phyloP scores from a whole-genome alignment of 1,284 basidiomycete genomes.

The Cryptococcus jaspeensis region DNA sequence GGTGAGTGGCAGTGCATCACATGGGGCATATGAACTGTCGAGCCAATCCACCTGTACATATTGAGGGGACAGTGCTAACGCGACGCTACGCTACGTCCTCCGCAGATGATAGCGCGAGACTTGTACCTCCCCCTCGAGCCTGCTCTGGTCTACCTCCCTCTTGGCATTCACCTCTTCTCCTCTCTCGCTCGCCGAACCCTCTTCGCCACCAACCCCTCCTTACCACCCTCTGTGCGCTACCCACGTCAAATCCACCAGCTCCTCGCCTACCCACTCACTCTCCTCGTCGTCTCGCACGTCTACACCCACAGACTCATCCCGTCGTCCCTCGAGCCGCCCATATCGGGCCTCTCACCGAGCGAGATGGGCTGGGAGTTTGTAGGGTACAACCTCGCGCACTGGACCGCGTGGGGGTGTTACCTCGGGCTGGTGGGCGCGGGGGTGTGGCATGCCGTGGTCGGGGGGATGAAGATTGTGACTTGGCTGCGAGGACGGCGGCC shows the following conservation, averaged over 20 bases:
- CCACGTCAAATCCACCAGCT: constrained; percentile 15
- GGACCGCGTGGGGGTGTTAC: constrained; percentile 16
- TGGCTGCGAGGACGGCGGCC: constrained; percentile 28
- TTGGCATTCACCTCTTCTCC: constrained; percentile 34
- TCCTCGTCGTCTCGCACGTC: constrained; percentile 23
- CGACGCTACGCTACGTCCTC: not conserved
- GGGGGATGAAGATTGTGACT: constrained; percentile 36
- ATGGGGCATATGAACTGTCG: not conserved
- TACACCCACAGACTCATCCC: constrained; percentile 41
- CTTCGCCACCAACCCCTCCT: constrained; percentile 8
- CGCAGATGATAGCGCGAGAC: constrained; percentile 40
- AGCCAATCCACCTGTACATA: not conserved
- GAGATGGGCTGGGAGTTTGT: constrained; percentile 48
- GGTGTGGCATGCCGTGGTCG: constrained; percentile 33
- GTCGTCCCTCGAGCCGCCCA: constrained; percentile 25
- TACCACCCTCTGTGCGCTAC: constrained; percentile 22
- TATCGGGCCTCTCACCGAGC: constrained; percentile 31
- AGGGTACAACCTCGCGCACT: constrained; percentile 34
- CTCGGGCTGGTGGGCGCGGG: constrained; percentile 25
- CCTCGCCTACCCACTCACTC: constrained; percentile 11
- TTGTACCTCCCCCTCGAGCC: constrained; percentile 44
- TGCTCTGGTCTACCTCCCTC: constrained; percentile 34
- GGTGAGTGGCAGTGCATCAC: constrained; percentile 24
- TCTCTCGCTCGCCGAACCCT: constrained; percentile 27
- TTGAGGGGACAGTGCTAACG: not conserved